Conservation (phyloP, 257 asterid genomes). For the Solanum phureja region DNA sequence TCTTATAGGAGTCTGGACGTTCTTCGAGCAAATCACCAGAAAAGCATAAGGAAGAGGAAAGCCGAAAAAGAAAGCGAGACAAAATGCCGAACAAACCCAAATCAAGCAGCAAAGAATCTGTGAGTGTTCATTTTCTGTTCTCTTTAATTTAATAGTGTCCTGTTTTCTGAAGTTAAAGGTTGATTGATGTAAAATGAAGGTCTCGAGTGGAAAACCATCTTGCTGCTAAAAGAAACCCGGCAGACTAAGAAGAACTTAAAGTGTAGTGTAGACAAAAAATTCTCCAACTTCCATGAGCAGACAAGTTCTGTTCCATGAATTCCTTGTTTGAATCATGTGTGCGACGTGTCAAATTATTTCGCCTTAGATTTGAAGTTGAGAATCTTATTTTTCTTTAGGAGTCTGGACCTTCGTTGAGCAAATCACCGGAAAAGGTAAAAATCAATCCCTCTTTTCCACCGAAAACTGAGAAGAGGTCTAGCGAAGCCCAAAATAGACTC, state of each 20-base stretch:
- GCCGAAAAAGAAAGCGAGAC: conserved; percentile 1
- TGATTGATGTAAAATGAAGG: background rate
- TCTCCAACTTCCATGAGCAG: background rate
- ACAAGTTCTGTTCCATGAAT: background rate
- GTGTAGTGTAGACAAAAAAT: background rate
- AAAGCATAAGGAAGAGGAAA: background rate
- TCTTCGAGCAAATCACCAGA: background rate
- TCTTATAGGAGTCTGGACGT: background rate
- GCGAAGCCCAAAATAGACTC: background rate
- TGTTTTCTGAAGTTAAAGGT: background rate
- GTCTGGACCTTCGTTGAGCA: background rate
- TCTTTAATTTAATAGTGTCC: background rate
- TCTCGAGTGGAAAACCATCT: background rate
- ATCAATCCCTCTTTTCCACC: background rate
- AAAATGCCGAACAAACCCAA: conserved; percentile 1
- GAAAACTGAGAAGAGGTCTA: background rate
- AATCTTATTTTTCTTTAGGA: background rate
- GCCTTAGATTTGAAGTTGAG: background rate
- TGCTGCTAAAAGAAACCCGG: background rate
- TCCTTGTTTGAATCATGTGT: background rate
- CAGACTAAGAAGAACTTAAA: background rate
- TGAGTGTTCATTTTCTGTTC: background rate
- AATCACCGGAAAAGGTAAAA: background rate
- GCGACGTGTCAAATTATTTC: background rate
- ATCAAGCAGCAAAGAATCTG: conserved; percentile 13